phyloP scores from a whole-genome alignment of 805 yeast species.

The Starmerella vitae region DNA sequence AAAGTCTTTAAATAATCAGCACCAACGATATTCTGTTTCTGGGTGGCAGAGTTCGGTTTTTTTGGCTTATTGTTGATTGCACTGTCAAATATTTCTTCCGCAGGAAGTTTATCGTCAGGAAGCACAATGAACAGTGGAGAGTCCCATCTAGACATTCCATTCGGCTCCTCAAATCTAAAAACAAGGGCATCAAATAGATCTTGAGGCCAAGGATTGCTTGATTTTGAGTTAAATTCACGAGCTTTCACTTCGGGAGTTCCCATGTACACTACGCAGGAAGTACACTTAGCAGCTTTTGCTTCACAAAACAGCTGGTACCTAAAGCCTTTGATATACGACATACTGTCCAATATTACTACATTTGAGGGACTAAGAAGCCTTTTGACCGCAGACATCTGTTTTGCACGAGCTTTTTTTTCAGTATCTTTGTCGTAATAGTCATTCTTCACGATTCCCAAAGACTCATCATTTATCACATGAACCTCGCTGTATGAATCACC shows the following conservation, averaged over 20 bases:
- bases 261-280: conserved; percentile 71
- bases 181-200: conserved; percentile 52
- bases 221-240: conserved; percentile 43
- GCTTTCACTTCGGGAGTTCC: conserved; percentile 54
- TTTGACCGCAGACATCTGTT: conserved; percentile 79
- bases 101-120: conserved; percentile 38
- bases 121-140: conserved; percentile 70
- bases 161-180: conserved; percentile 90
- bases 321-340: conserved; percentile 87
- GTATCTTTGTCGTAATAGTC: conserved; percentile 56
- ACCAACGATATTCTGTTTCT: conserved; percentile 65
- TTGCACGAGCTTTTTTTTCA: conserved; percentile 73
- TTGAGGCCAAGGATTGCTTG: conserved; percentile 41
- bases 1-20: conserved; percentile 64
- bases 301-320: conserved; percentile 90
- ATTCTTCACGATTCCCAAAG: conserved; percentile 54
- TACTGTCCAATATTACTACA: conserved; percentile 72
- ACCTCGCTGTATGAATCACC: conserved; percentile 35
- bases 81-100: conserved; percentile 44
- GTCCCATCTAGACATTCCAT: conserved; percentile 79
- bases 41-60: conserved; percentile 75
- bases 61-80: conserved; percentile 40
- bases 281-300: conserved; percentile 69
- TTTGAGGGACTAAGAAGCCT: conserved; percentile 55
- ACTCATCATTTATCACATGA: conserved; percentile 62